Evolutionary conservation across 2,329 filamentous ascomycete species (phyloP).

Genomic region (Eutypella sp.): DNA sequence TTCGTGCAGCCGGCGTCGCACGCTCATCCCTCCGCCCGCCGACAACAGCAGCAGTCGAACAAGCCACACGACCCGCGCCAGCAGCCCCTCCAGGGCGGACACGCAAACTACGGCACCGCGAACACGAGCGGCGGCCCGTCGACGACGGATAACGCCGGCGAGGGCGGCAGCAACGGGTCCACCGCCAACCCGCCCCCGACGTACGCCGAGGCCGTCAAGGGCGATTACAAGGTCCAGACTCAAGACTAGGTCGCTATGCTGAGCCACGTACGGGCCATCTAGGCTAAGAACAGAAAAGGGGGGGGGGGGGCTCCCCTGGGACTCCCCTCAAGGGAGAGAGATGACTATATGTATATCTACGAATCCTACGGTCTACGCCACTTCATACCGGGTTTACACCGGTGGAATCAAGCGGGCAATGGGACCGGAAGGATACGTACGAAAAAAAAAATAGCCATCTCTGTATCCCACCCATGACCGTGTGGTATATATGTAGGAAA

Average conservation of each 20-base stretch:
- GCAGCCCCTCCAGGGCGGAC: conserved; percentile 27
- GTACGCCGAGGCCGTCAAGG: conserved; percentile 84
- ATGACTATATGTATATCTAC: too few relatives aligned
- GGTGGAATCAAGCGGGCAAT: too few relatives aligned
- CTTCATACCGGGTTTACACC: too few relatives aligned
- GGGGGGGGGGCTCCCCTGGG: too few relatives aligned
- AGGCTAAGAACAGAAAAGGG: too few relatives aligned
- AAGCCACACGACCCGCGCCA: conserved; percentile 24
- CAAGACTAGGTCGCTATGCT: conserved; percentile 39
- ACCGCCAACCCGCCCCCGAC: conserved; percentile 63
- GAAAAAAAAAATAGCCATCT: too few relatives aligned
- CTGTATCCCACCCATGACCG: too few relatives aligned
- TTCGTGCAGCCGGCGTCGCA: conserved; percentile 56
- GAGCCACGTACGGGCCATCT: too few relatives aligned
- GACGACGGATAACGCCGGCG: conserved; percentile 12
- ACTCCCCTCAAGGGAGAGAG: too few relatives aligned
- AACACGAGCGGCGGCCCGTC: conserved; percentile 16
- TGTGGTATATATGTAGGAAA: too few relatives aligned
- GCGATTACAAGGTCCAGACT: conserved; percentile 85
- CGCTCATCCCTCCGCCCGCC: conserved; percentile 33
- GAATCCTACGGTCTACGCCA: too few relatives aligned
- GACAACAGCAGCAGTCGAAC: conserved; percentile 30
- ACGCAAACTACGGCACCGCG: conserved; percentile 46
- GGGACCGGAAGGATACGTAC: too few relatives aligned
- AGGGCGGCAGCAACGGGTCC: conserved; percentile 40